These are phyloP conservation scores for Didymella segeticola DNA, from an alignment of 2,329 filamentous ascomycete species.

Conservation along the genomic window DNA sequence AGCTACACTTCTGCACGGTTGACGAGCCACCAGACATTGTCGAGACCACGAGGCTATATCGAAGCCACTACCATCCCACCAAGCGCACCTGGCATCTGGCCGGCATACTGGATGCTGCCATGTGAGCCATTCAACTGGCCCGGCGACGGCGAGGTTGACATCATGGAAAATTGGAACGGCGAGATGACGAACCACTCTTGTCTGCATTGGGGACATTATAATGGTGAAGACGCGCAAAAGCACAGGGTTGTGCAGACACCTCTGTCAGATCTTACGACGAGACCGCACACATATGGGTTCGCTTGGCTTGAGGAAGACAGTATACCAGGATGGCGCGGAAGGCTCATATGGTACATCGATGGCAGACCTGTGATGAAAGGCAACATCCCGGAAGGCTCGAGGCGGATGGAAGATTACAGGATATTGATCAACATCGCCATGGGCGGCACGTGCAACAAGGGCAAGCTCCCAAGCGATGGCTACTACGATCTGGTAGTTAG, in stretches of 20 bases:
- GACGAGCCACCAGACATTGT: constrained; percentile 60
- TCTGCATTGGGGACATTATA: constrained; percentile 66
- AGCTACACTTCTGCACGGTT: constrained; percentile 64
- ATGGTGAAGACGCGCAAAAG: constrained; percentile 62
- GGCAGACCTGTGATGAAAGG: constrained; percentile 65
- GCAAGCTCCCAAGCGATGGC: constrained; percentile 59
- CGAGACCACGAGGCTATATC: constrained; percentile 60
- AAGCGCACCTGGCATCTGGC: constrained; percentile 65
- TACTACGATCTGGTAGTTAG: constrained; percentile 65
- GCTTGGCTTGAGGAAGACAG: constrained; percentile 60
- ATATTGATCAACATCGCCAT: constrained; percentile 68
- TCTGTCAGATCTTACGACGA: constrained; percentile 56
- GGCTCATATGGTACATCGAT: constrained; percentile 67
- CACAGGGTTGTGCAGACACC: constrained; percentile 62
- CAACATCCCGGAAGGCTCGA: constrained; percentile 58
- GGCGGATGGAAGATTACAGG: constrained; percentile 63
- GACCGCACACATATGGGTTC: constrained; percentile 62
- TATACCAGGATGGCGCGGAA: constrained; percentile 52
- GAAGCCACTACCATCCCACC: constrained; percentile 61
- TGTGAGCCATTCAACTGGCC: constrained; percentile 66
- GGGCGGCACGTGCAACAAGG: constrained; percentile 65
- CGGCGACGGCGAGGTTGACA: constrained; percentile 65
- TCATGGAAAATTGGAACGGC: constrained; percentile 68
- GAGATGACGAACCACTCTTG: constrained; percentile 63
- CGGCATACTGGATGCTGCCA: constrained; percentile 67